These are phyloP conservation scores for Candida sanyiensis DNA, from an alignment of 805 yeast species.

Conservation along the genomic window DNA sequence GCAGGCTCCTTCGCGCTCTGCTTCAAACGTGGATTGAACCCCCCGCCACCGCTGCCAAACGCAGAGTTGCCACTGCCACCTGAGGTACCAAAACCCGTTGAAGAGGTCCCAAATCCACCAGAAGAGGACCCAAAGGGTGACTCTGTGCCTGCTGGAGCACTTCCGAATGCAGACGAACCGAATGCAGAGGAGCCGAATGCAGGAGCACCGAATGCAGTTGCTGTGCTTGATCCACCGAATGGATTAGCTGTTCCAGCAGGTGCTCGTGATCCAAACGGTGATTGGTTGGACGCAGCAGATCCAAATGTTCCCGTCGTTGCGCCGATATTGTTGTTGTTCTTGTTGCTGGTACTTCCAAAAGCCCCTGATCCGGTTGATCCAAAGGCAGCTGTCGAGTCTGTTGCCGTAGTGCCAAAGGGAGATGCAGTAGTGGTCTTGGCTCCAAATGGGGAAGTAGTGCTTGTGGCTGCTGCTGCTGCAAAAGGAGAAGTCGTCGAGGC, in stretches of 20 bases:
- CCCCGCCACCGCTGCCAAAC: slow-evolving; percentile 11
- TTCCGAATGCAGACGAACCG: slow-evolving; percentile 11
- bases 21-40: slow-evolving; percentile 20
- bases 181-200: slow-evolving; percentile 7
- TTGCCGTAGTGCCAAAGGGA: slow-evolving; percentile 17
- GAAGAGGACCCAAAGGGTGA: no score
- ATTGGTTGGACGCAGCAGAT: no score
- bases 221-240: no score
- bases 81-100: not conserved
- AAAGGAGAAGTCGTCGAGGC: slow-evolving; percentile 3
- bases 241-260: no score
- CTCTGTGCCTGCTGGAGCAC: no score
- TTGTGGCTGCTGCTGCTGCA: not conserved
- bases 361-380: no score
- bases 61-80: no score
- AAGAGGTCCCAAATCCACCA: slow-evolving; percentile 11
- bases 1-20: slow-evolving; percentile 32
- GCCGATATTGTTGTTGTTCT: no score
- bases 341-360: no score
- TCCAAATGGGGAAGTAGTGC: slow-evolving; percentile 1
- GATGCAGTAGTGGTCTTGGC: slow-evolving; percentile 13
- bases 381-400: slow-evolving; percentile 2
- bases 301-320: no score
- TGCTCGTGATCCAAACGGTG: no score
- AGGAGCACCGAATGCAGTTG: not conserved